Base-by-base conservation (phyloP, 208 protist species). In the Borovskyia barvae region DNA sequence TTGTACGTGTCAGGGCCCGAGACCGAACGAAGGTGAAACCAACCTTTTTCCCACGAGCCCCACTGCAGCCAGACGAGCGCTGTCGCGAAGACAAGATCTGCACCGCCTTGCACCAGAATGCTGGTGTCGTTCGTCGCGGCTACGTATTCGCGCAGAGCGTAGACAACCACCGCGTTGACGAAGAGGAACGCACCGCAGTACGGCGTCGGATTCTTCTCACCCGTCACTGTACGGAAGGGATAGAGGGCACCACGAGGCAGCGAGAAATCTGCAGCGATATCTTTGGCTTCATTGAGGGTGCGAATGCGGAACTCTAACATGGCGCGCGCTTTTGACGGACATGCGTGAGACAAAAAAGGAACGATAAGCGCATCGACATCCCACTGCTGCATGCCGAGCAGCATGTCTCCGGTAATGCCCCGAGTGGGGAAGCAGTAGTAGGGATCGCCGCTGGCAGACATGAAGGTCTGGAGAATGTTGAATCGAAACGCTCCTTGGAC, bases 1-100 rank as follows among this genome's bases (percentile, higher is more conserved):
- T 75, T 92, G 76, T 94, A 95, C 47, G 83, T 77, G 60, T 97
- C 92, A 26, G 87, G 85, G 6, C 92, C 87, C 0, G 85, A 82
- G 15, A 97, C 88, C 48, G 61, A 92, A 29, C 88, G 82, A 37
- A 97, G 54, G 56, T 95, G 87, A 42, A 94, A 95, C 39, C 70
- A 37, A 11, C 86, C 91, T 35, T 87, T 80, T 35, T 82, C 56
- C 83, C 84, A 97, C 20, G 75, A 81, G 20, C 92, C 92, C 86
- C 88, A 97, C 46, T 90, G 82, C 30, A 95, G 60, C 78, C 77
- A 94, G 33, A 93, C 80, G 19, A 93, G 66, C 3, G 84, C 88
- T 25, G 89, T 93, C 30, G 82, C 66, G 20, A 93, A 79, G 32
- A 95, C 30, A 26, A 95, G 70, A 70, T 95, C 87, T 0, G 88